A percentile compares a stretch with the other conserved stretches of the same genome.
Conservation (phyloP, 768 basidiomycete genomes). For the Amanita pseudoporphyria region DNA sequence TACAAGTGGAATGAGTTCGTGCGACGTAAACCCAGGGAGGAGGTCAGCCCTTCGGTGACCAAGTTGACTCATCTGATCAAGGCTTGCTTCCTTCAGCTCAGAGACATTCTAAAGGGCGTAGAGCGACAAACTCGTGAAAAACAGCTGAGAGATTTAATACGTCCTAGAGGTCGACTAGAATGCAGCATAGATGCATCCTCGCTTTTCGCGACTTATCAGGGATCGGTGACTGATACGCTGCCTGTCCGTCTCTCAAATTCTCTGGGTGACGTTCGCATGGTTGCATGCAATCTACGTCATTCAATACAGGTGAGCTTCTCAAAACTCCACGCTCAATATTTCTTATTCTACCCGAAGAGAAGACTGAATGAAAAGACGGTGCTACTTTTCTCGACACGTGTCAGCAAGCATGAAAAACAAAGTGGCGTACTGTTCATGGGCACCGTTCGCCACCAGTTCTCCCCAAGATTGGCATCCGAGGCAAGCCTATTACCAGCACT, state of each 20-base stretch:
- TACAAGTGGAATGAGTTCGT: constrained; percentile 35
- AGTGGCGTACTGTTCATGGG: constrained; percentile 43
- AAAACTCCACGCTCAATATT: neutral
- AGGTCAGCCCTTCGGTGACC: constrained; percentile 24
- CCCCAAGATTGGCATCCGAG: constrained; percentile 47
- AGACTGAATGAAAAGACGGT: constrained; percentile 36
- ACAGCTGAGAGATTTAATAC: constrained; percentile 28
- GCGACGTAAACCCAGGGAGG: constrained; percentile 33
- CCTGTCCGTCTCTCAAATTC: constrained; percentile 22
- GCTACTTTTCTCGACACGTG: constrained; percentile 28
- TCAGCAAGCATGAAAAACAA: constrained; percentile 19
- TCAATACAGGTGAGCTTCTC: constrained; percentile 29
- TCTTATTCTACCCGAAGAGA: constrained; percentile 27
- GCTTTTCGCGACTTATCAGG: constrained; percentile 29
- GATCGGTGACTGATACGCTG: constrained; percentile 16
- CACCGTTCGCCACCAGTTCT: constrained; percentile 69
- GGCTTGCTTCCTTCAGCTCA: constrained; percentile 27
- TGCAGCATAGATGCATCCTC: constrained; percentile 41
- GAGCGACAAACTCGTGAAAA: constrained; percentile 27
- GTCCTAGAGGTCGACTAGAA: constrained; percentile 34
- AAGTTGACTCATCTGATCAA: neutral
- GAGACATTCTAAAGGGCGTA: constrained; percentile 29
- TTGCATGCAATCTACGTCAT: constrained; percentile 31
- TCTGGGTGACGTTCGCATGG: constrained; percentile 24
- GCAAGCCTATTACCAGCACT: constrained; percentile 21